Percentiles rank a stretch among this genome's conserved stretches.
Evolutionary conservation across 805 yeast genomes (phyloP).

Genomic region (Saccharomyces eubayanus): DNA sequence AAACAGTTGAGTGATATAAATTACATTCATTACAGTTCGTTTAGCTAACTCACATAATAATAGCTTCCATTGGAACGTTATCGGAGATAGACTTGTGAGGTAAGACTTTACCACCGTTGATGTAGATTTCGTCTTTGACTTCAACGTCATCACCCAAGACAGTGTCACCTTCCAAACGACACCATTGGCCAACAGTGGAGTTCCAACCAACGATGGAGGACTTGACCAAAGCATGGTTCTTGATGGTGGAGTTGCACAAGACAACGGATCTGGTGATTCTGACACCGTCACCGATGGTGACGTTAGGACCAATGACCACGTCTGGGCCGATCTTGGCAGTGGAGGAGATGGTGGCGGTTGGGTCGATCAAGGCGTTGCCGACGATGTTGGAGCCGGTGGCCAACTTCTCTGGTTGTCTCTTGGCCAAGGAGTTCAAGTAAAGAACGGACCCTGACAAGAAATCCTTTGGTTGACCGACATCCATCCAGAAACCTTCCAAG

Average conservation of each 20-base stretch:
- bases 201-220: constrained; percentile 99
- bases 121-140: constrained; percentile 95
- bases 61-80: constrained; percentile 95
- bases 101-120: constrained; percentile 97
- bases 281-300: constrained; percentile 94
- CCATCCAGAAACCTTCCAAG: constrained; percentile 99
- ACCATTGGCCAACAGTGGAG: constrained; percentile 97
- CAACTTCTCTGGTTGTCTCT: constrained; percentile 66
- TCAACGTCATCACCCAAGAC: constrained; percentile 99
- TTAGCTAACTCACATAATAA: constrained; percentile 68
- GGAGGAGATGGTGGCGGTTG: constrained; percentile 87
- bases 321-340: constrained; percentile 96
- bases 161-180: constrained; percentile 94
- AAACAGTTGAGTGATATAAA: constrained; percentile 1
- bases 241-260: constrained; percentile 80
- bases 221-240: constrained; percentile 96
- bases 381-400: constrained; percentile 65
- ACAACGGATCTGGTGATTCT: constrained; percentile 94
- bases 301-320: constrained; percentile 96
- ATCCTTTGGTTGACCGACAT: constrained; percentile 99
- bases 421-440: constrained; percentile 78
- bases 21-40: not conserved
- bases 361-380: constrained; percentile 90
- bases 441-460: constrained; percentile 92
- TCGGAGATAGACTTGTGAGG: constrained; percentile 96